A percentile compares a stretch with the other conserved stretches of the same genome.
Evolutionary conservation across 805 yeast genomes (phyloP).

Genomic region (Starmerella tilneyi): DNA sequence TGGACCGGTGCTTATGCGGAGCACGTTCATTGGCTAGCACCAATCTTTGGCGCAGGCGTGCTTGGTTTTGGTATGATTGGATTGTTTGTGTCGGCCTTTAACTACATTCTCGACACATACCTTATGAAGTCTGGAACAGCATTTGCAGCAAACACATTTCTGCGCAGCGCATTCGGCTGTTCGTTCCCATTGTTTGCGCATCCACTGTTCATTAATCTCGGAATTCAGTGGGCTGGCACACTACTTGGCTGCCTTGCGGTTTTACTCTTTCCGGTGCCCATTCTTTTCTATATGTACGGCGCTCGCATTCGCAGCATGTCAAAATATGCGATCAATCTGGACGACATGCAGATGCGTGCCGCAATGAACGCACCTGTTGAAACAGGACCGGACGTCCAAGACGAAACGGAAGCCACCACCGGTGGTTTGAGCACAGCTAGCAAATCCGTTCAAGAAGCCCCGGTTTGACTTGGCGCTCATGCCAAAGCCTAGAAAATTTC

Average conservation of each 20-base stretch:
- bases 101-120: slow-evolving; percentile 64
- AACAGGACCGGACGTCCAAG: neutral
- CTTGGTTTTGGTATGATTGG: slow-evolving; percentile 59
- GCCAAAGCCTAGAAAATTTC: too few species aligned
- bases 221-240: slow-evolving; percentile 71
- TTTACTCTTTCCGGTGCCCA: slow-evolving; percentile 55
- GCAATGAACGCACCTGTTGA: neutral
- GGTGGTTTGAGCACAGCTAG: neutral
- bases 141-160: slow-evolving; percentile 58
- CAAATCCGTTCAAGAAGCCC: too few species aligned
- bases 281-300: slow-evolving; percentile 54
- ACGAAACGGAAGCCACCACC: neutral
- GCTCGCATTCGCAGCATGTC: slow-evolving; percentile 45
- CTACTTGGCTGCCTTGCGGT: slow-evolving; percentile 53
- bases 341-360: neutral
- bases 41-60: slow-evolving; percentile 53
- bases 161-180: slow-evolving; percentile 60
- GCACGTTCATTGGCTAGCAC: slow-evolving; percentile 71
- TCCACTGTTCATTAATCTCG: slow-evolving; percentile 59
- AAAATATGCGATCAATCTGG: slow-evolving; percentile 41
- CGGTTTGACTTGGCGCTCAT: too few species aligned
- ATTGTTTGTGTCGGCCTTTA: slow-evolving; percentile 58
- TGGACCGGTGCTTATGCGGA: slow-evolving; percentile 77
- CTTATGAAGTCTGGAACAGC: slow-evolving; percentile 68
- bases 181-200: slow-evolving; percentile 63